Base-by-base conservation (phyloP, 164 flowering plant species). In the Vitis labrusca region DNA sequence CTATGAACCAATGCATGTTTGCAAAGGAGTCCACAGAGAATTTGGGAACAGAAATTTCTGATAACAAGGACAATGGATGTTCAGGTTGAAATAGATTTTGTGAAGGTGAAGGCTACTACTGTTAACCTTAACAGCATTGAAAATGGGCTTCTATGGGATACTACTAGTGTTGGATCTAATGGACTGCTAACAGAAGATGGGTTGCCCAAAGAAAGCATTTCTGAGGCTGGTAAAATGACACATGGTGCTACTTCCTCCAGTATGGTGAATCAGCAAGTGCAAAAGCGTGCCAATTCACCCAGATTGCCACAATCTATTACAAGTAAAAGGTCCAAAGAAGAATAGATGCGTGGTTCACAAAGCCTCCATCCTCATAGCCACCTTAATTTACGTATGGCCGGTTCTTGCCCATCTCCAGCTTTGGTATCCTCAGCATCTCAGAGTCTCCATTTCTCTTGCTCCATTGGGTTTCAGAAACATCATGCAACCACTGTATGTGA, bases 141-240 rank as follows among this genome's bases (percentile, higher is more conserved):
- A 68, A 91, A 87, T 81, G 97, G 98, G 64, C 86, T 91, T 73
- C 63, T 91, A 17, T 86, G 85, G 91, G 92, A 93, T 17, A 63
- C 23, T 44, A 66, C 56, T 48, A 68, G 65, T 73, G 73, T 84
- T 68, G 88, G 58, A 63, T 67, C 77, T 27, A 81, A 74, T 70
- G 86, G 83, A 66, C 69, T 55, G 67, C 70, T 54, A 27, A 19
- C 56, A 54, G 82, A 77, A 51, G 88, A 83, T 58, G 79, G 65
- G 48, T 65, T 77, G 13, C 74, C 80, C 2, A 78, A 76, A 66
- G 86, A 83, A 59, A 75, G 73, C 55, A 64, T 77, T 67, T 67
- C 80, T 54, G 84, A 81, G 82, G 83, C 70, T 66, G 79, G 78
- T 62, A 86, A 78, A 59, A 77, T 57, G 60, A 85, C 72, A 51